These are phyloP conservation scores for Talaromyces rugulosus DNA, from an alignment of 2,329 filamentous ascomycete genomes.

Conservation along the genomic window DNA sequence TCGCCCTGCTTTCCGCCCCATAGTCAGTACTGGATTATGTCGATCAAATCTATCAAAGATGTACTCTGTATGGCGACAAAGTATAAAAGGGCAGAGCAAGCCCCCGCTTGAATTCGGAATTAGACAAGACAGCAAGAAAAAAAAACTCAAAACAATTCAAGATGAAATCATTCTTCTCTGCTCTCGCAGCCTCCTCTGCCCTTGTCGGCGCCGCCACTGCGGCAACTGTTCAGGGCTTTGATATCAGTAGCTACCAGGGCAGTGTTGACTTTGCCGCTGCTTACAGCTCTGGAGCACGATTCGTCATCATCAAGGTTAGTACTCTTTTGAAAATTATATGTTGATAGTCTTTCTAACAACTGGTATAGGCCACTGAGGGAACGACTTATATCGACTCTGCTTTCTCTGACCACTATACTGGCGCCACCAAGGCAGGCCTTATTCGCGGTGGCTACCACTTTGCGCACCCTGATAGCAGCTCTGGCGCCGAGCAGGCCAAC, in stretches of 20 bases:
- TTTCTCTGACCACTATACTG: conserved; percentile 49
- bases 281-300: conserved; percentile 26
- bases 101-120: background rate
- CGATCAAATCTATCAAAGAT: background rate
- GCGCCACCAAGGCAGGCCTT: conserved; percentile 49
- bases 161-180: conserved; percentile 6
- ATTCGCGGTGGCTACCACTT: conserved; percentile 57
- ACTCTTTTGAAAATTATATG: background rate
- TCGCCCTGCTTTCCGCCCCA: background rate
- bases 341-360: background rate
- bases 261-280: conserved; percentile 25
- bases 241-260: conserved; percentile 28
- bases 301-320: conserved; percentile 31
- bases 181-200: conserved; percentile 4
- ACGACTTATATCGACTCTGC: conserved; percentile 42
- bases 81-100: background rate
- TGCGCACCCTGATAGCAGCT: conserved; percentile 43
- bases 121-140: background rate
- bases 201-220: conserved; percentile 14
- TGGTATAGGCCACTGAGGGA: conserved; percentile 49
- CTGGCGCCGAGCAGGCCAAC: conserved; percentile 47
- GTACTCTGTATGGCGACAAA: background rate
- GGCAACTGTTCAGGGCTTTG: conserved; percentile 26
- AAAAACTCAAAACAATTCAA: background rate
- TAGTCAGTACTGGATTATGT: background rate